Conservation (phyloP, 2,329 filamentous ascomycete species). For the Torrubiellomyces zombiae region DNA sequence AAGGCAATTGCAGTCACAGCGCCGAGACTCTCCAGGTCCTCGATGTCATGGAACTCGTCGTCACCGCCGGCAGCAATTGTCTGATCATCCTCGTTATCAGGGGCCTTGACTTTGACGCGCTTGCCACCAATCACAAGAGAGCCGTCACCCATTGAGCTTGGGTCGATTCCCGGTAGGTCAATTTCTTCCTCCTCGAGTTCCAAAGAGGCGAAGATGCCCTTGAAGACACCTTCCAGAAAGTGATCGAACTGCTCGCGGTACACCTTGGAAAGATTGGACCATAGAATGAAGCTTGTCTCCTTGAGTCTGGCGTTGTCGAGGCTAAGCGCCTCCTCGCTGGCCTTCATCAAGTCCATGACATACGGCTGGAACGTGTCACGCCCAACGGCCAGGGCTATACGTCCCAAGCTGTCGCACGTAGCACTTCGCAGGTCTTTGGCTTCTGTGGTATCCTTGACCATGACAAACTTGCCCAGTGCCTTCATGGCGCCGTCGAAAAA, state of each 20-base stretch:
- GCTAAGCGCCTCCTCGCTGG: slow-evolving; percentile 77
- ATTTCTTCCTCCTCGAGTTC: slow-evolving; percentile 81
- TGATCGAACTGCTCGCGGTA: slow-evolving; percentile 72
- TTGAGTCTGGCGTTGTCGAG: slow-evolving; percentile 81
- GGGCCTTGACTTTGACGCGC: slow-evolving; percentile 61
- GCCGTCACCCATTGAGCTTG: slow-evolving; percentile 51
- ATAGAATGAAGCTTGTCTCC: slow-evolving; percentile 94
- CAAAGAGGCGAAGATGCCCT: slow-evolving; percentile 67
- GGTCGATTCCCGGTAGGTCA: slow-evolving; percentile 47
- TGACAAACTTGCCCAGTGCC: slow-evolving; percentile 67
- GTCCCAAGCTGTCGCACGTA: slow-evolving; percentile 83
- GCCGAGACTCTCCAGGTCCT: slow-evolving; percentile 68
- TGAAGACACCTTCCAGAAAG: slow-evolving; percentile 63
- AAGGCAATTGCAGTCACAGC: slow-evolving; percentile 79
- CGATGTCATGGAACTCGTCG: slow-evolving; percentile 41
- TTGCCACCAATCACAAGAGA: slow-evolving; percentile 65
- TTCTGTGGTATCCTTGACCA: slow-evolving; percentile 76
- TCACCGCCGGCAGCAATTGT: slow-evolving; percentile 38
- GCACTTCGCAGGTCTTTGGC: slow-evolving; percentile 80
- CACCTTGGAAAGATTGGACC: slow-evolving; percentile 87
- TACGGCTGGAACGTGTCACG: slow-evolving; percentile 77
- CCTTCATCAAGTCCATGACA: slow-evolving; percentile 76
- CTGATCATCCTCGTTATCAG: slow-evolving; percentile 37
- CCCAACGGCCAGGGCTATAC: slow-evolving; percentile 80
- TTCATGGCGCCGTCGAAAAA: slow-evolving; percentile 87